A percentile compares a stretch with the other conserved stretches of the same genome.
phyloP scores from a whole-genome alignment of 2,329 filamentous ascomycete species.

The Fusarium chaquense region DNA sequence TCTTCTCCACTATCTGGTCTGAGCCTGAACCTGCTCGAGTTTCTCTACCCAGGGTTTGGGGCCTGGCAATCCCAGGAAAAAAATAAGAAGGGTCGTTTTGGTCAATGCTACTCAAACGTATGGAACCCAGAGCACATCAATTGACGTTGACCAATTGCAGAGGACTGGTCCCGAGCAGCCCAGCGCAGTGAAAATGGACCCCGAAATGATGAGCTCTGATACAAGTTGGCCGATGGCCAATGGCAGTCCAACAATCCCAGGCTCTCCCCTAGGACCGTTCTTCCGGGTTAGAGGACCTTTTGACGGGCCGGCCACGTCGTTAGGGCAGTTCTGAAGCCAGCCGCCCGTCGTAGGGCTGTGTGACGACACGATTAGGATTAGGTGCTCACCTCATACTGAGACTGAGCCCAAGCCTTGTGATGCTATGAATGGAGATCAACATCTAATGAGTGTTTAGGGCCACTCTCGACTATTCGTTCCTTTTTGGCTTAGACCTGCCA shows the following conservation, averaged over 20 bases:
- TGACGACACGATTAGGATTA: conserved; percentile 40
- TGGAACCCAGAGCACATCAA: conserved; percentile 19
- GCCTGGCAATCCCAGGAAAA: conserved; percentile 15
- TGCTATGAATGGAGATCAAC: conserved; percentile 15
- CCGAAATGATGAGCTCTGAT: conserved; percentile 25
- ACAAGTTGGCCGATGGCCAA: conserved; percentile 28
- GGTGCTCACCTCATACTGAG: conserved; percentile 2
- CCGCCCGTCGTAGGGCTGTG: conserved; percentile 50
- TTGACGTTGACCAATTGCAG: conserved; percentile 16
- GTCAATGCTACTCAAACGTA: conserved; percentile 21
- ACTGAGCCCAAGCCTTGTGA: conserved; percentile 5
- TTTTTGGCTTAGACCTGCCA: conserved; percentile 21
- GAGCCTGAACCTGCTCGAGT: neutral
- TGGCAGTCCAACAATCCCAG: conserved; percentile 30
- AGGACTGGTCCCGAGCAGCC: conserved; percentile 7
- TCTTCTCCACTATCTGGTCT: conserved; percentile 1
- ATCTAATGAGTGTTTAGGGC: neutral
- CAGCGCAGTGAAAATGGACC: conserved; percentile 6
- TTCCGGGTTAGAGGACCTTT: conserved; percentile 37
- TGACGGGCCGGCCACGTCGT: conserved; percentile 41
- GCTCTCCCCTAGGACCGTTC: conserved; percentile 39
- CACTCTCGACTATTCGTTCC: conserved; percentile 30
- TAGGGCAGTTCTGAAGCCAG: conserved; percentile 32
- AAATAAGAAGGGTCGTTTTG: conserved; percentile 15
- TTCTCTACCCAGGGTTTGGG: neutral